Base-by-base conservation (phyloP, 495 filamentous ascomycete genomes). In the Antarctomyces pellizariae region DNA sequence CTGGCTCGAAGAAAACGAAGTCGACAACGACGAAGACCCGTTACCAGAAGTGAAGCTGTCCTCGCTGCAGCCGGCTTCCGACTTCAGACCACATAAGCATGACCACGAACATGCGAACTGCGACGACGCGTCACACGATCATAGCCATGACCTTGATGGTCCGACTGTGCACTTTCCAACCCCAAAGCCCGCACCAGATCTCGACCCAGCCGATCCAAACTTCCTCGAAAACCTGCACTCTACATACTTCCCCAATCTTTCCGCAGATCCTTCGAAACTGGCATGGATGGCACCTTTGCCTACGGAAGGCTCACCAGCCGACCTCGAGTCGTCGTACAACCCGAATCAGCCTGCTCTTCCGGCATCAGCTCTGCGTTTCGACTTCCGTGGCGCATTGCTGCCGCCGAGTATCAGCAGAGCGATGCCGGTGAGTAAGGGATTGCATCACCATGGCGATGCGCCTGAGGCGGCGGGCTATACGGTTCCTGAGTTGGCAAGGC, bases 381-480 rank as follows among this genome's bases (percentile, higher is more conserved):
- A 82, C 41, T 83, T 97, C 39, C 60, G 56, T 8, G 86, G 82
- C 25, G 50, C 52, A 1, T 56, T 97, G 0, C 54, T 97, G 13
- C 61, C 83, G 0, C 86, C 86, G 1, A 56, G 65, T 14, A 62
- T 62, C 3, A 64, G 78, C 7, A 59, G 75, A 24, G 56, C 60
- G 4, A 62, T 95, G 13, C 71, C 84, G 0, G 59, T 62, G 1
- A 69, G 59, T 8, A 59, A 72, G 14, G 86, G 86, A 1, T 58
- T 97, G 20, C 86, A 97, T 47, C 86, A 97, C 46, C 86, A 97
- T 46, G 82, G 70, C 34, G 68, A 89, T 23, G 82, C 89, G 4
- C 86, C 86, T 7, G 77, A 86, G 39, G 78, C 83, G 0, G 86
- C 86, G 0, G 86, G 86, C 0, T 97, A 97, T 45, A 93, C 89